phyloP scores from a whole-genome alignment of 352 stramenopile genomes.

The Phytophthora europaea region DNA sequence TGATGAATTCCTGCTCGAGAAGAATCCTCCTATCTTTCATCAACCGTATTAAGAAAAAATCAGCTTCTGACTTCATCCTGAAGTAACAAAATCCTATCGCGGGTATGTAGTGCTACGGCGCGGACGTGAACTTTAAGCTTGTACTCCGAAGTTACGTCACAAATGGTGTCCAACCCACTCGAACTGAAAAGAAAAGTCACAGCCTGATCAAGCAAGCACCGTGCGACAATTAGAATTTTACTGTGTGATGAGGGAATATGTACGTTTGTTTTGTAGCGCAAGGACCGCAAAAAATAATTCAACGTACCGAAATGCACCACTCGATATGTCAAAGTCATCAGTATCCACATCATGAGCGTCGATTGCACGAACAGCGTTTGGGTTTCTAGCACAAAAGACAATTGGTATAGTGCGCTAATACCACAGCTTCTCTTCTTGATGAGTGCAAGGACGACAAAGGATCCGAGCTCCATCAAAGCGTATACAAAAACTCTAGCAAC shows the following conservation, averaged over 20 bases:
- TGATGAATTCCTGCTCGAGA: no score
- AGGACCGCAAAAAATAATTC: background rate
- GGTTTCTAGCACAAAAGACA: constrained; percentile 52
- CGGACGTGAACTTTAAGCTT: no score
- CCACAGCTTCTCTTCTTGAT: constrained; percentile 22
- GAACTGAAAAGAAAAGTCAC: constrained; percentile 33
- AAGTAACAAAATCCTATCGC: background rate
- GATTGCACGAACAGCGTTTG: constrained; percentile 36
- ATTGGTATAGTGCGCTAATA: constrained; percentile 34
- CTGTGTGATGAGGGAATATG: no score
- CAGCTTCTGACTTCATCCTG: no score
- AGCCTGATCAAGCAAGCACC: constrained; percentile 6
- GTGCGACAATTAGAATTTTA: no score
- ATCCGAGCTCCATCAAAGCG: constrained; percentile 35
- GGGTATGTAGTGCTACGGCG: no score
- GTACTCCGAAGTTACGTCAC: background rate
- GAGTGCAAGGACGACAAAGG: constrained; percentile 32
- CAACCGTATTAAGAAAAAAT: no score
- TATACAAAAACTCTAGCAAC: constrained; percentile 36
- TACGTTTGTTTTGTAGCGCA: no score
- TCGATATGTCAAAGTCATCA: constrained; percentile 30
- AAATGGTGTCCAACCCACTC: constrained; percentile 7
- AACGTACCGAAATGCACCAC: constrained; percentile 42
- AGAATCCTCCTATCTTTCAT: no score
- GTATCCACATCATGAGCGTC: constrained; percentile 41